Evolutionary conservation across 2,329 filamentous ascomycete species (phyloP).

Genomic region (Neonectria sp.): DNA sequence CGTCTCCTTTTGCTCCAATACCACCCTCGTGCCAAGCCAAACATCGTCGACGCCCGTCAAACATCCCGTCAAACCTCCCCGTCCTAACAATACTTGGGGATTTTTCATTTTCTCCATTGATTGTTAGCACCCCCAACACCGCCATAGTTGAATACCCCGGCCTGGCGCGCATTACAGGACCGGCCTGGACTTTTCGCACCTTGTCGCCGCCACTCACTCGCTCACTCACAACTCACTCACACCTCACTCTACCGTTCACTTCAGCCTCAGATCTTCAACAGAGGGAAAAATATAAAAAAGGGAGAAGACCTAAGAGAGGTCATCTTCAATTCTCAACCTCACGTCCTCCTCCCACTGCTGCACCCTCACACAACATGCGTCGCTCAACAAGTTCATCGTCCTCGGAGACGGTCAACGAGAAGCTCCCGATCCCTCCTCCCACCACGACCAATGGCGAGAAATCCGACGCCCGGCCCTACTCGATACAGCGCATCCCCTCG

Average conservation of each 20-base stretch:
- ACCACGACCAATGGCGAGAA: constrained; percentile 30
- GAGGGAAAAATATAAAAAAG: neutral
- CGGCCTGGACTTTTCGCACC: neutral
- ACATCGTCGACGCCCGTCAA: neutral
- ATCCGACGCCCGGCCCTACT: constrained; percentile 21
- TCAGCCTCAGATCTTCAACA: neutral
- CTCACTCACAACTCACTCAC: neutral
- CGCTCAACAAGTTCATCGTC: constrained; percentile 45
- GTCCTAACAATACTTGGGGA: neutral
- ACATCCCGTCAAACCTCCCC: neutral
- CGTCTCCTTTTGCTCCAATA: constrained; percentile 1
- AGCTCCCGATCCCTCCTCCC: constrained; percentile 24
- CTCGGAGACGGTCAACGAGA: constrained; percentile 46
- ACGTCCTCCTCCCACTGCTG: neutral
- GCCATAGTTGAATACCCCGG: neutral
- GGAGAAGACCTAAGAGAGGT: neutral
- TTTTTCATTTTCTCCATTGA: neutral
- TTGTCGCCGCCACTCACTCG: neutral
- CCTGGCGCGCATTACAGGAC: neutral
- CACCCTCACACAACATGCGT: constrained; percentile 36
- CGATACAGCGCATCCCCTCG: constrained; percentile 19
- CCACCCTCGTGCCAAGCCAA: neutral
- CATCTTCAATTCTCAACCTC: neutral
- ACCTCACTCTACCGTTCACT: neutral
- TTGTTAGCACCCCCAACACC: neutral